Conservation (phyloP, 2,329 filamentous ascomycete species). For the Pseudonectria buxi region DNA sequence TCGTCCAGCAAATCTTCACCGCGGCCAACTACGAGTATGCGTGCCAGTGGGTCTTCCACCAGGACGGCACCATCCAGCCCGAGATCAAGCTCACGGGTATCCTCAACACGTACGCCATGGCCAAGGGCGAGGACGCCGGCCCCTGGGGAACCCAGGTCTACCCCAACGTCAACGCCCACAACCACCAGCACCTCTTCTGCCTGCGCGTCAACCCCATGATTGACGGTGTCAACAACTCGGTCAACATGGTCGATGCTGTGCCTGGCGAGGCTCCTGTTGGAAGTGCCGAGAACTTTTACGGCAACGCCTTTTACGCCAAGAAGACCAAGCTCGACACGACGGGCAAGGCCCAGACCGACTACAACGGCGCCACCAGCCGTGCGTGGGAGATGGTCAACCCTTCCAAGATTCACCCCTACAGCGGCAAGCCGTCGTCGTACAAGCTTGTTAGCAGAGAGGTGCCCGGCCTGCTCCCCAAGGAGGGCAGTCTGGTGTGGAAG, state of each 20-base stretch:
- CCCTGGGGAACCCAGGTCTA: constrained; percentile 92
- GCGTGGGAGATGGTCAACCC: constrained; percentile 91
- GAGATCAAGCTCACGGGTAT: constrained; percentile 91
- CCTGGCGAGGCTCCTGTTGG: constrained; percentile 67
- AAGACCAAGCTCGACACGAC: constrained; percentile 73
- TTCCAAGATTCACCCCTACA: constrained; percentile 76
- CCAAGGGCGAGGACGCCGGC: constrained; percentile 69
- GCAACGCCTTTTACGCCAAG: constrained; percentile 83
- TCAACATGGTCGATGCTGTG: constrained; percentile 75
- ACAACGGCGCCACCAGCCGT: constrained; percentile 68
- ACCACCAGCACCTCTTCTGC: constrained; percentile 94
- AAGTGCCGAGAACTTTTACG: constrained; percentile 76
- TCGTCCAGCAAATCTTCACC: constrained; percentile 89
- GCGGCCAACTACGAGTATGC: constrained; percentile 93
- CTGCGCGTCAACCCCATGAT: constrained; percentile 81
- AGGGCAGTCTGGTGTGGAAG: constrained; percentile 79
- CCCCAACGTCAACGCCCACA: constrained; percentile 84
- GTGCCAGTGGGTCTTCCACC: constrained; percentile 68
- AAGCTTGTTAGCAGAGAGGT: constrained; percentile 87
- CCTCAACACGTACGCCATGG: constrained; percentile 82
- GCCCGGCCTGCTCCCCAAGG: constrained; percentile 70
- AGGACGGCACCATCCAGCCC: constrained; percentile 85
- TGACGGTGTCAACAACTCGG: constrained; percentile 76
- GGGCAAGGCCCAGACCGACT: constrained; percentile 65
- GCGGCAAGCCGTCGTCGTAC: constrained; percentile 76